Percentiles rank a stretch among this genome's conserved stretches.
phyloP scores from a whole-genome alignment of 2,329 filamentous ascomycete species.

The Talaromyces sp. region DNA sequence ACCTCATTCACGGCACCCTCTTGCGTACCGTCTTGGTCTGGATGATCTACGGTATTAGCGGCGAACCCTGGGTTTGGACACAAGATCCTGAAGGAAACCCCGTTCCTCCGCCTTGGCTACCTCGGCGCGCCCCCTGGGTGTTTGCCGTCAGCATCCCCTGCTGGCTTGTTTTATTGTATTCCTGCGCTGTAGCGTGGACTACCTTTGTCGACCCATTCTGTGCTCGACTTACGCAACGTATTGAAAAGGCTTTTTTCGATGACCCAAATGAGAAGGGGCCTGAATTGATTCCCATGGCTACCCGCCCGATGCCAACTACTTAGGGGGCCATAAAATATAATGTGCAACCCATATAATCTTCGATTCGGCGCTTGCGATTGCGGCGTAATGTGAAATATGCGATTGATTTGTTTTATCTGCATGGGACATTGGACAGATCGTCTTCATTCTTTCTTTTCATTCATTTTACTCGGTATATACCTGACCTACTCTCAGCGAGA shows the following conservation, averaged over 20 bases:
- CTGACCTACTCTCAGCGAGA: neutral
- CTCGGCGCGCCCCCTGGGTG: conserved; percentile 37
- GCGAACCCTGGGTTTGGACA: conserved; percentile 42
- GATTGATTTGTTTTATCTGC: neutral
- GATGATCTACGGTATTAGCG: conserved; percentile 52
- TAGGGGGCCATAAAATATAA: neutral
- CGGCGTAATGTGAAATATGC: conserved; percentile 1
- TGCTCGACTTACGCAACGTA: conserved; percentile 46
- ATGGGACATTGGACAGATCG: neutral
- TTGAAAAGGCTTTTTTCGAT: conserved; percentile 50
- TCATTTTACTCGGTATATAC: neutral
- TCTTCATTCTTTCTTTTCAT: neutral
- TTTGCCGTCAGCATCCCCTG: conserved; percentile 45
- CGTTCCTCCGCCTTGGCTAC: conserved; percentile 43
- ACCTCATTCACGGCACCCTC: conserved; percentile 54
- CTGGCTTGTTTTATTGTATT: conserved; percentile 49
- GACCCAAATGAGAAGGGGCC: conserved; percentile 35
- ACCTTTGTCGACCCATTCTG: conserved; percentile 52
- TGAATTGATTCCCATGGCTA: conserved; percentile 27
- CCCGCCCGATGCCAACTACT: conserved; percentile 13
- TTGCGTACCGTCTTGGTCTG: conserved; percentile 51
- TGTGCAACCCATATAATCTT: neutral
- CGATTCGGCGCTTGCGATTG: neutral
- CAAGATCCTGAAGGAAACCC: conserved; percentile 40
- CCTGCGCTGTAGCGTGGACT: conserved; percentile 50